Evolutionary conservation across 108 stramenopile species (phyloP).

Genomic region (Hondaea fermentalgiana): DNA sequence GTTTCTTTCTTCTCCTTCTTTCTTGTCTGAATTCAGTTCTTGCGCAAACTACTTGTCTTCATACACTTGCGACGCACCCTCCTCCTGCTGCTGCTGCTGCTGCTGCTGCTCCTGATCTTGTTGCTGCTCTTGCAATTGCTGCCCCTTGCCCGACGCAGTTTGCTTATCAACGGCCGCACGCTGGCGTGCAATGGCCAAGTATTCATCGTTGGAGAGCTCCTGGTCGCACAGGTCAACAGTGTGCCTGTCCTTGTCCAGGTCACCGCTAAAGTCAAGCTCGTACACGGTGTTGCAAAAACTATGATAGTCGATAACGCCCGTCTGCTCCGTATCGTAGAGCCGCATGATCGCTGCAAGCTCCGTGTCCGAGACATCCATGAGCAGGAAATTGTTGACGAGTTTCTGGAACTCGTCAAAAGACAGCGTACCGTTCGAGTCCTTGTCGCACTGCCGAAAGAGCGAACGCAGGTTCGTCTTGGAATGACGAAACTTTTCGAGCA

Average conservation of each 20-base stretch:
- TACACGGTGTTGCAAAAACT: neutral
- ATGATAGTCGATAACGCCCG: neutral
- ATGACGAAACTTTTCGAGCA: slow-evolving; percentile 12
- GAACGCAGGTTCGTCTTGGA: neutral
- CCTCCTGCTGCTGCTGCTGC: no score
- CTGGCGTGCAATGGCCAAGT: neutral
- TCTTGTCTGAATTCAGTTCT: no score
- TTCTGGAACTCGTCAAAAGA: slow-evolving; percentile 4
- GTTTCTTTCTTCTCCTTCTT: no score
- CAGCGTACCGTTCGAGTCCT: neutral
- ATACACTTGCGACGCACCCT: no score
- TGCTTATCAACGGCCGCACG: neutral
- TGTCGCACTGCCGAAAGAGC: slow-evolving; percentile 5
- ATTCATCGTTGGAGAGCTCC: neutral
- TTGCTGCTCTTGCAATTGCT: no score
- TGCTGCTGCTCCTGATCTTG: no score
- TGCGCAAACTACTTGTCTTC: no score
- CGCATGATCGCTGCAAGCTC: neutral
- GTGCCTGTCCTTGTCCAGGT: neutral
- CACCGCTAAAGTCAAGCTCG: neutral
- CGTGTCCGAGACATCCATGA: slow-evolving; percentile 14
- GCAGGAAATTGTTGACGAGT: neutral
- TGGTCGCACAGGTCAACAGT: neutral
- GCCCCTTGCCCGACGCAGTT: neutral
- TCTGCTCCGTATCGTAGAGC: neutral